A percentile compares a stretch with the other conserved stretches of the same genome.
phyloP scores from a whole-genome alignment of 345 rosid species.

The Physaria fendleri region DNA sequence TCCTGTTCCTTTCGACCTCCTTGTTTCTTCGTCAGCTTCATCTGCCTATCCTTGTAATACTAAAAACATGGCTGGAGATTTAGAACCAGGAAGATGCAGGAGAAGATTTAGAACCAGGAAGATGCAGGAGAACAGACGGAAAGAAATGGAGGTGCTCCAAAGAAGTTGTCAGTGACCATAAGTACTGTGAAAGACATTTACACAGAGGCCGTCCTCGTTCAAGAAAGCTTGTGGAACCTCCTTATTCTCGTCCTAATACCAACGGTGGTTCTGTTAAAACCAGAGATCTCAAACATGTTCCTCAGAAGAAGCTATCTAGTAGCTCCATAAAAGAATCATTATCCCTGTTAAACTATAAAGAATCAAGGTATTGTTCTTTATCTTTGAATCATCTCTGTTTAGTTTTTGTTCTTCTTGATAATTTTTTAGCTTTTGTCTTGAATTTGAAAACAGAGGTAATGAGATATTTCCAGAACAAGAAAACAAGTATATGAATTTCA shows the following conservation, averaged over 20 bases:
- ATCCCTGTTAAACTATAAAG: not conserved
- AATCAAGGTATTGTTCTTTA: slow-evolving; percentile 13
- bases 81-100: slow-evolving; percentile 76
- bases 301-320: not conserved
- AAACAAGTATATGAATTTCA: slow-evolving; percentile 39
- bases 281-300: slow-evolving; percentile 7
- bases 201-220: slow-evolving; percentile 95
- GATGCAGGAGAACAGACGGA: slow-evolving; percentile 83
- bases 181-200: slow-evolving; percentile 82
- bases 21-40: slow-evolving; percentile 31
- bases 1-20: slow-evolving; percentile 79
- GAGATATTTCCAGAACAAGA: slow-evolving; percentile 22
- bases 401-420: not conserved
- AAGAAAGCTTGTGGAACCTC: slow-evolving; percentile 95
- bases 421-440: not conserved
- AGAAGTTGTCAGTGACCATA: slow-evolving; percentile 63
- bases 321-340: slow-evolving; percentile 2
- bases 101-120: slow-evolving; percentile 77
- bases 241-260: slow-evolving; percentile 21
- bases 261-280: slow-evolving; percentile 18
- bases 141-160: slow-evolving; percentile 91
- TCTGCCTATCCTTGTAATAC: slow-evolving; percentile 28
- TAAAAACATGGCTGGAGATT: slow-evolving; percentile 33
- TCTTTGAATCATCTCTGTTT: not conserved
- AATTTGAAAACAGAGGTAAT: slow-evolving; percentile 17